Evolutionary conservation across 2,329 filamentous ascomycete genomes (phyloP).

Genomic region (Cryphonectria carpinicola): DNA sequence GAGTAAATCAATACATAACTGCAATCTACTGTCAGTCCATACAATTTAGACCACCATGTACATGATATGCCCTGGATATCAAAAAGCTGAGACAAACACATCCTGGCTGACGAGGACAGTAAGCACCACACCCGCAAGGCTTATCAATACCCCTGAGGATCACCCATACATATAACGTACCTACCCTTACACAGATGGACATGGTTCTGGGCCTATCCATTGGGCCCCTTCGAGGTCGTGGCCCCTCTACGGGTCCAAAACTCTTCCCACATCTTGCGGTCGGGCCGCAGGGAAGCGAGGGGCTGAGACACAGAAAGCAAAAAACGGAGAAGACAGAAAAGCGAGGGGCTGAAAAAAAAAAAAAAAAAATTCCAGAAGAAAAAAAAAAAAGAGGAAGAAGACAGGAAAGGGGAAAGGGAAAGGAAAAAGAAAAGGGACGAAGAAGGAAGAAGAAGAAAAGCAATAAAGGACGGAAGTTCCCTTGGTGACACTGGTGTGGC

Average conservation of each 20-base stretch:
- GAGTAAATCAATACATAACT: background rate
- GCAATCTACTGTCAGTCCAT: background rate
- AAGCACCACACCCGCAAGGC: constrained; percentile 2
- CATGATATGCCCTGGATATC: background rate
- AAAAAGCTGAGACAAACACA: background rate
- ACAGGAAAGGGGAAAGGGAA: background rate
- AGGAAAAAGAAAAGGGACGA: no score
- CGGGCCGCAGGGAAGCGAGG: background rate
- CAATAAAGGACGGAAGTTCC: constrained; percentile 17
- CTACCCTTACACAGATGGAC: background rate
- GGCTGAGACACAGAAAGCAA: background rate
- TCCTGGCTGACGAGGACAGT: constrained; percentile 4
- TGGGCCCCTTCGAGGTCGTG: constrained; percentile 17
- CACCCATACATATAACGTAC: background rate
- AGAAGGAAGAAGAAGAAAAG: background rate
- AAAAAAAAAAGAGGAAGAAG: no score
- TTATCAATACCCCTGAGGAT: constrained; percentile 1
- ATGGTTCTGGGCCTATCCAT: constrained; percentile 15
- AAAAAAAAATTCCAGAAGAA: no score
- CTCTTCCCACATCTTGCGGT: background rate
- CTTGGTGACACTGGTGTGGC: constrained; percentile 10
- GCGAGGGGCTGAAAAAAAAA: constrained; percentile 4
- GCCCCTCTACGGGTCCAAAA: constrained; percentile 16
- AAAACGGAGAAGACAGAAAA: no score
- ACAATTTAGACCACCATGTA: background rate